Evolutionary conservation across 352 stramenopile genomes (phyloP).

Genomic region (Peronospora destructor): DNA sequence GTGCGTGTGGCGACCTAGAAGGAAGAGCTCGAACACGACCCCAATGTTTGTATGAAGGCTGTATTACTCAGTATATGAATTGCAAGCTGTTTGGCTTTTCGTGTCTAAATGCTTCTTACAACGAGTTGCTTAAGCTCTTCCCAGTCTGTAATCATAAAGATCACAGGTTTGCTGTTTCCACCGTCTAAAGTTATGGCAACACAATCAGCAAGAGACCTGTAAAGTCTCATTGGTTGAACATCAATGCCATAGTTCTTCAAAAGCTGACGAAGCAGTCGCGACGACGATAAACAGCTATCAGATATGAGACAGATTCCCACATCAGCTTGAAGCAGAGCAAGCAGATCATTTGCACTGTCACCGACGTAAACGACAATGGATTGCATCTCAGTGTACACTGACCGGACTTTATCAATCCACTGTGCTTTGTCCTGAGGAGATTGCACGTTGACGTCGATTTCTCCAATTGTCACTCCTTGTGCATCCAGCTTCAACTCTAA

Average conservation of each 20-base stretch:
- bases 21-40: too few species aligned
- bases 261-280: conserved; percentile 18
- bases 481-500: conserved; percentile 45
- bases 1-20: too few species aligned
- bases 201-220: conserved; percentile 15
- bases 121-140: conserved; percentile 12
- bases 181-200: background rate
- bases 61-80: too few species aligned
- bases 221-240: conserved; percentile 21
- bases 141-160: conserved; percentile 24
- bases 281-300: conserved; percentile 1
- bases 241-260: conserved; percentile 31
- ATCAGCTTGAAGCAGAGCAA: conserved; percentile 57
- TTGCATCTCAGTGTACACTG: background rate
- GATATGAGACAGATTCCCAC: conserved; percentile 40
- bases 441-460: conserved; percentile 47
- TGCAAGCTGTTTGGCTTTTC: too few species aligned
- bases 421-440: conserved; percentile 49
- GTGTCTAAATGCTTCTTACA: background rate
- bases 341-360: conserved; percentile 59
- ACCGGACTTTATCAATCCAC: conserved; percentile 21
- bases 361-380: conserved; percentile 46
- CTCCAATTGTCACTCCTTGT: conserved; percentile 39
- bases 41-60: too few species aligned
- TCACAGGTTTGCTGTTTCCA: conserved; percentile 13